Evolutionary conservation across 2,329 filamentous ascomycete genomes (phyloP).

Genomic region (Cadophora sp.): DNA sequence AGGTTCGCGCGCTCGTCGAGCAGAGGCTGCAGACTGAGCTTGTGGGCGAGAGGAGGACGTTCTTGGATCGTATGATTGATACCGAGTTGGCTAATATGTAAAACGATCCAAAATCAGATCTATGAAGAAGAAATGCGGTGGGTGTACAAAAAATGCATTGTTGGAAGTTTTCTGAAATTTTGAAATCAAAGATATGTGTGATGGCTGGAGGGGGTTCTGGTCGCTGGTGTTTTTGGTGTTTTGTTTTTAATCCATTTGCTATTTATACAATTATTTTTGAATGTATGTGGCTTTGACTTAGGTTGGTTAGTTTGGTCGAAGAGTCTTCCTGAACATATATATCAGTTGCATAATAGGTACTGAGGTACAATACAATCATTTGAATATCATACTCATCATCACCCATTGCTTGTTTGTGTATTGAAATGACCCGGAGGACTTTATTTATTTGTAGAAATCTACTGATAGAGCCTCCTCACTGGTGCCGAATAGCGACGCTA

Average conservation of each 20-base stretch:
- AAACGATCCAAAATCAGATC: not conserved
- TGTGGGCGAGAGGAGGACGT: conserved; percentile 82
- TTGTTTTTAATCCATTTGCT: not conserved
- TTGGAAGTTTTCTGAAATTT: conserved; percentile 5
- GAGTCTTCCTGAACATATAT: not conserved
- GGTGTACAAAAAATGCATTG: conserved; percentile 14
- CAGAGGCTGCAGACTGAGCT: conserved; percentile 88
- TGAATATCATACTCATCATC: not conserved
- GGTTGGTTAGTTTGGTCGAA: not conserved
- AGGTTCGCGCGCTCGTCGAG: conserved; percentile 89
- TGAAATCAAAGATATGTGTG: not conserved
- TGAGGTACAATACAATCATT: conserved; percentile 23
- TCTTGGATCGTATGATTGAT: conserved; percentile 94
- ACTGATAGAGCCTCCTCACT: too few relatives aligned
- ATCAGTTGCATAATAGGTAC: conserved; percentile 23
- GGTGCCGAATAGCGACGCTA: too few relatives aligned
- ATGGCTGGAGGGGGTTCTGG: conserved; percentile 11
- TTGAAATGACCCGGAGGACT: too few relatives aligned
- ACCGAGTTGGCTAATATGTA: conserved; percentile 93
- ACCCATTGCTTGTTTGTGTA: too few relatives aligned
- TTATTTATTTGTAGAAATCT: too few relatives aligned
- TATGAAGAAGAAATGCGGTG: not conserved
- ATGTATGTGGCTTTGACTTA: too few relatives aligned
- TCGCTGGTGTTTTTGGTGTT: conserved; percentile 18
- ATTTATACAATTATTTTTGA: not conserved